Conservation (phyloP, 305 asterid genomes). For the Euphrasia arctica region DNA sequence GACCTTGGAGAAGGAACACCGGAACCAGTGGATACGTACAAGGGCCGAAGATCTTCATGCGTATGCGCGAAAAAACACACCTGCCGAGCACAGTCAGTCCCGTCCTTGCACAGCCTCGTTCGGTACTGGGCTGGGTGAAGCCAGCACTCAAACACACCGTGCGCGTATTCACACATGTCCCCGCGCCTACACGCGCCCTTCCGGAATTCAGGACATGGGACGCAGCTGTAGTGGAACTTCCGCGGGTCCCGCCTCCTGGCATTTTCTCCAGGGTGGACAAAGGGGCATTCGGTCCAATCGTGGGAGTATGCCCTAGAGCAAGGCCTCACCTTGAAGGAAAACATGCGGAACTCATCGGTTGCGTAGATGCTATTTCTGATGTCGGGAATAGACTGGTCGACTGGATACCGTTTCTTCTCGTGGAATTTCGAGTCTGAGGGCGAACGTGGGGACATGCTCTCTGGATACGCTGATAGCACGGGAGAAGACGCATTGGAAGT, state of each 20-base stretch:
- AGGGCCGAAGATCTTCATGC: conserved; percentile 71
- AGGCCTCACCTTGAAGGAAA: conserved; percentile 75
- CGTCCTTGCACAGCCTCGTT: conserved; percentile 77
- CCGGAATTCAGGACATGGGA: conserved; percentile 81
- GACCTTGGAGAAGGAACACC: conserved; percentile 82
- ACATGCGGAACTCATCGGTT: conserved; percentile 84
- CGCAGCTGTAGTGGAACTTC: conserved; percentile 83
- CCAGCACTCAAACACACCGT: conserved; percentile 93
- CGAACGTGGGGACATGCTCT: conserved; percentile 47
- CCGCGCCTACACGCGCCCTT: conserved; percentile 84
- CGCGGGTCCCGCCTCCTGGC: conserved; percentile 88
- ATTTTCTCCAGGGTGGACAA: conserved; percentile 87
- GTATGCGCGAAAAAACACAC: conserved; percentile 84
- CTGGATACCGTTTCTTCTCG: conserved; percentile 72
- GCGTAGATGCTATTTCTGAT: conserved; percentile 69
- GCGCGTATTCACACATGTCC: conserved; percentile 88
- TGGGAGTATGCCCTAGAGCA: conserved; percentile 91
- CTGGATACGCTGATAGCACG: conserved; percentile 48
- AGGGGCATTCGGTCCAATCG: conserved; percentile 93
- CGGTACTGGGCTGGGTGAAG: conserved; percentile 89
- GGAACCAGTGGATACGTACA: conserved; percentile 76
- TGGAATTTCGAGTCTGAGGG: conserved; percentile 37
- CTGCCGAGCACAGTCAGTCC: conserved; percentile 63
- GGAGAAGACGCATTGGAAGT: conserved; percentile 56
- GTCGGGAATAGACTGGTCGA: conserved; percentile 79